Conservation (phyloP, 208 protist genomes). For the Tetramitus jugosus region DNA sequence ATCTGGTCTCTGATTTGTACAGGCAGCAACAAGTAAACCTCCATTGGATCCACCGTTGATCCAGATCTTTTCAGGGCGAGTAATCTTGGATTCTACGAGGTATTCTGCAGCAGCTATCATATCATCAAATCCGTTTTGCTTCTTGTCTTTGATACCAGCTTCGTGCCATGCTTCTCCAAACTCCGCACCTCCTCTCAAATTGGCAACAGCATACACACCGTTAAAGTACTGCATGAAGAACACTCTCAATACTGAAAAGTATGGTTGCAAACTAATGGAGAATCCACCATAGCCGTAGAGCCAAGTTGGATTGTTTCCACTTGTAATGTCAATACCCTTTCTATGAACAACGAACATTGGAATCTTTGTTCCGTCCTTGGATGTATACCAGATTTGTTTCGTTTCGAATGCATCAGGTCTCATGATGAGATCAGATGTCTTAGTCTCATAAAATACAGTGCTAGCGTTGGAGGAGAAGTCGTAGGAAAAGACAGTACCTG, state of each 20-base stretch:
- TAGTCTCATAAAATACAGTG: background rate
- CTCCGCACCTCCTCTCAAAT: conserved; percentile 87
- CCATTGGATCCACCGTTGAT: conserved; percentile 87
- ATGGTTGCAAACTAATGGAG: conserved; percentile 66
- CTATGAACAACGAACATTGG: conserved; percentile 82
- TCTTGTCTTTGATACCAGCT: conserved; percentile 45
- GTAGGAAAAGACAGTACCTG: conserved; percentile 63
- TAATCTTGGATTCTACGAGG: conserved; percentile 46
- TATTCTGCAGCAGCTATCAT: conserved; percentile 37
- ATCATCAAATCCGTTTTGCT: conserved; percentile 50
- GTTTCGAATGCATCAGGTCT: conserved; percentile 42
- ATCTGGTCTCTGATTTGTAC: conserved; percentile 73
- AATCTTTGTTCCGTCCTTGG: conserved; percentile 74
- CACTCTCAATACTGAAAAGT: conserved; percentile 50
- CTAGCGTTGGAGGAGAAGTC: conserved; percentile 34
- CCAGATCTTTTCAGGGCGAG: conserved; percentile 62
- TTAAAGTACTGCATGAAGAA: conserved; percentile 66
- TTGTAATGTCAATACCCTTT: conserved; percentile 49
- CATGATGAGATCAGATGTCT: background rate
- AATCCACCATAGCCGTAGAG: conserved; percentile 90
- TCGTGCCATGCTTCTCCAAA: conserved; percentile 86
- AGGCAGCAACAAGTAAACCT: conserved; percentile 76
- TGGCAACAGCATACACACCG: conserved; percentile 72
- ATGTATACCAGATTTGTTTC: conserved; percentile 76
- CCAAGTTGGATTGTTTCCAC: conserved; percentile 58